Evolutionary conservation across 805 yeast genomes (phyloP), one percentile per base, ranked within the genome.

Genomic region (Kazachstania viticola): DNA sequence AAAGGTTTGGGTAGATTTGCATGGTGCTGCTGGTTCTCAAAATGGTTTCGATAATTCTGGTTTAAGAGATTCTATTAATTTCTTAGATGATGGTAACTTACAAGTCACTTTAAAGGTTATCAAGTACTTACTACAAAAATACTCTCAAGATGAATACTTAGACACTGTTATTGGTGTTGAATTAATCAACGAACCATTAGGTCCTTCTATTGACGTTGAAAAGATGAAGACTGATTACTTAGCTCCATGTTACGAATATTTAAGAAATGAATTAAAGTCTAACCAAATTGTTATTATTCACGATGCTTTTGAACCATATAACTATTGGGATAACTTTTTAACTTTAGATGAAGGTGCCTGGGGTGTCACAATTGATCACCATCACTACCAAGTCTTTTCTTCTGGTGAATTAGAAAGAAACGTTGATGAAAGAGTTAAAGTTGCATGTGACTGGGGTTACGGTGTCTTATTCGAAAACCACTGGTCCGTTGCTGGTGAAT

Each of bases 21-120:
- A 87, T 54, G 96, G 96, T 40, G 94, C 80, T n/a, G 93, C 95
- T 21, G 96, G 95, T 15, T 80, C 94, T 15, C 97, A 87, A 57
- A 87, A 87, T 54, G 96, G 96, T 11, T 88, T 84, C 49, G 97
- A 87, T 58, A 87, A 87, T 63, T 82, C 94, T 7, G 97, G 97
- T 17, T 61, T 71, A 40, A 70, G 94, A 47, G 95, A 79, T 50
- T 25, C 46, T 2, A 49, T 64, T 29, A 56, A 55, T 3, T 84
- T 80, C 73, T 50, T 65, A 28, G 66, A 62, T 21, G 63, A 67
- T 35, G 51, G 45, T 14, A 75, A 78, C 48, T 59, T 68, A 28
- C 56, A 64, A 21, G 44, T 71, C 13, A 77, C 94, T 1, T 47
- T 71, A 30, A 51, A 63, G 5, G 82, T 75, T 2, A 56, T 87